Percentiles rank a stretch among this genome's conserved stretches.
Evolutionary conservation across 768 basidiomycete genomes (phyloP).

Genomic region (Phaeolepiota aurea): DNA sequence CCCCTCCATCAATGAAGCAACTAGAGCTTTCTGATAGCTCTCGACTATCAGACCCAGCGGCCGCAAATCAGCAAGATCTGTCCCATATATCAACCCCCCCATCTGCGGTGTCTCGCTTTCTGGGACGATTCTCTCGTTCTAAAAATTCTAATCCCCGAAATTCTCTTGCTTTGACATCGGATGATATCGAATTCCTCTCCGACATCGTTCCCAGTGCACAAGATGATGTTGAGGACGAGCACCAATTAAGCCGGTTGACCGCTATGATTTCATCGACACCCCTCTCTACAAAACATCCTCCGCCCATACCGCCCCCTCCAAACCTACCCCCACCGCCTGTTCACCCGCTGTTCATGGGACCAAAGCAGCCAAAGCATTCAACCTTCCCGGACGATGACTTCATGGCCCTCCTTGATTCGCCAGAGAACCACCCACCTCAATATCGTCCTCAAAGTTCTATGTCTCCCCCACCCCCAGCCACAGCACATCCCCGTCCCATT

Average conservation of each 20-base stretch:
- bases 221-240: constrained; percentile 28
- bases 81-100: constrained; percentile 22
- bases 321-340: constrained; percentile 12
- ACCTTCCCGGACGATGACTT: constrained; percentile 12
- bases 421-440: constrained; percentile 4
- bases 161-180: constrained; percentile 64
- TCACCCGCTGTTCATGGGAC: not conserved
- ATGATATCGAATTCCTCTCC: constrained; percentile 78
- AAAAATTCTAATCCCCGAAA: constrained; percentile 31
- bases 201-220: constrained; percentile 53
- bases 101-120: constrained; percentile 79
- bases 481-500: not conserved
- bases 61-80: constrained; percentile 7
- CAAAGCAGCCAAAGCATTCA: not conserved
- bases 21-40: not conserved
- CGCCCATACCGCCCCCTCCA: constrained; percentile 33
- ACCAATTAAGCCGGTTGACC: constrained; percentile 27
- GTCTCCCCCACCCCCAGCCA: constrained; percentile 3
- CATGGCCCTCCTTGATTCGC: constrained; percentile 20
- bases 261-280: constrained; percentile 33
- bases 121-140: constrained; percentile 62
- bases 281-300: constrained; percentile 34
- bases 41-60: not conserved
- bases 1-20: not conserved
- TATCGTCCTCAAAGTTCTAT: constrained; percentile 8